Evolutionary conservation across 805 yeast genomes (phyloP).

Genomic region (Kodamaea jinghongensis): DNA sequence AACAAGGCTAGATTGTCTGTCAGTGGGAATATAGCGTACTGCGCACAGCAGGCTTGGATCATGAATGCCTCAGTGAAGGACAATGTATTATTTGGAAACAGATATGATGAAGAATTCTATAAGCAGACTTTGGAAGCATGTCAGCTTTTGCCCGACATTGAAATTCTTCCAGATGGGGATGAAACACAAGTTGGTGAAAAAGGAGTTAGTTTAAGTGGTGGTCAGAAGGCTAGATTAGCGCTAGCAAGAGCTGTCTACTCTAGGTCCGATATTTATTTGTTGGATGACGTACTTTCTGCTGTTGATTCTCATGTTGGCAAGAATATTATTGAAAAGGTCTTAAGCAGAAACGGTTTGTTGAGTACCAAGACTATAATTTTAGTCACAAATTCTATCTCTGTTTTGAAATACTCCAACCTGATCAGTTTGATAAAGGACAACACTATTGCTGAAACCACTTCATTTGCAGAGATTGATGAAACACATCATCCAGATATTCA

Average conservation of each 20-base stretch:
- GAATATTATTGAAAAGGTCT: constrained; percentile 23
- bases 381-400: constrained; percentile 27
- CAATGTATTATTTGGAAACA: constrained; percentile 25
- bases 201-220: constrained; percentile 30
- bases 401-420: constrained; percentile 21
- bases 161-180: constrained; percentile 27
- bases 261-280: constrained; percentile 24
- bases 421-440: constrained; percentile 22
- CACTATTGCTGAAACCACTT: constrained; percentile 16
- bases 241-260: constrained; percentile 30
- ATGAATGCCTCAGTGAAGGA: constrained; percentile 25
- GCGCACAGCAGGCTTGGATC: constrained; percentile 27
- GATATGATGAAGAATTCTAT: constrained; percentile 21
- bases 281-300: constrained; percentile 27
- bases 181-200: constrained; percentile 28
- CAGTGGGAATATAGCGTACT: constrained; percentile 25
- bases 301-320: constrained; percentile 31
- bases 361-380: constrained; percentile 24
- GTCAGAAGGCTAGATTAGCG: constrained; percentile 28
- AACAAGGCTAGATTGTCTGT: constrained; percentile 11
- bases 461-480: constrained; percentile 14
- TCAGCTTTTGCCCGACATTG: constrained; percentile 23
- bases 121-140: constrained; percentile 24
- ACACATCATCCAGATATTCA: constrained; percentile 25
- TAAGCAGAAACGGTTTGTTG: constrained; percentile 22